Evolutionary conservation across 2,329 filamentous ascomycete genomes (phyloP), one percentile per base, ranked within the genome.

Genomic region (Hypoxylon sp.): DNA sequence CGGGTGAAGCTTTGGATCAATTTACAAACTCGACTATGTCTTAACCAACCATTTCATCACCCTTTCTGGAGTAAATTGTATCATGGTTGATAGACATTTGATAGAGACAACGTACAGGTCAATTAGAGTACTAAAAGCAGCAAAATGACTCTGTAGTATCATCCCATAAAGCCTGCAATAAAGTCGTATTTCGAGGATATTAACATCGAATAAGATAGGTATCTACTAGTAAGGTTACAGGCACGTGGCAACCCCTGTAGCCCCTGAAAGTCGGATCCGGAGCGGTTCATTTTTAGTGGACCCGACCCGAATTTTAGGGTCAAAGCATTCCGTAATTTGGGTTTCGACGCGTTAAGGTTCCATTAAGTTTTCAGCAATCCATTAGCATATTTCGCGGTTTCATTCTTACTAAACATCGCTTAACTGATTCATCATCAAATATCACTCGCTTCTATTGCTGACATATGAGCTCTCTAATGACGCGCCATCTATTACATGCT

Each of bases 201-300:
- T n/a, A n/a, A n/a, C n/a, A n/a, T n/a, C n/a, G n/a, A n/a, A n/a
- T n/a, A n/a, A n/a, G n/a, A n/a, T n/a, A n/a, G n/a, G n/a, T n/a
- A n/a, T n/a, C n/a, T n/a, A n/a, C n/a, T n/a, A n/a, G n/a, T n/a
- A n/a, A 29, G 9, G n/a, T 33, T n/a, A 29, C 6, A 31, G n/a
- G 14, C 35, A 26, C 14, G 11, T n/a, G 39, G 53, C 4, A 29
- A 37, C 44, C 26, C 54, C 39, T 65, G 50, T 39, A 50, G 51
- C 51, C 42, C 62, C 62, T 65, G 33, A 50, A 55, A 59, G 37
- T 26, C 55, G 46, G 52, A 29, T 47, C 57, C 56, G 51, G 46
- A 39, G 35, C 47, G 26, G 57, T 39, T 39, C 13, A 42, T 37
- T 48, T 13, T 53, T 59, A 63, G 64, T 63, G 64, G 64, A 50